Base-by-base conservation (phyloP, 345 rosid species). In the Citrus reticulata region DNA sequence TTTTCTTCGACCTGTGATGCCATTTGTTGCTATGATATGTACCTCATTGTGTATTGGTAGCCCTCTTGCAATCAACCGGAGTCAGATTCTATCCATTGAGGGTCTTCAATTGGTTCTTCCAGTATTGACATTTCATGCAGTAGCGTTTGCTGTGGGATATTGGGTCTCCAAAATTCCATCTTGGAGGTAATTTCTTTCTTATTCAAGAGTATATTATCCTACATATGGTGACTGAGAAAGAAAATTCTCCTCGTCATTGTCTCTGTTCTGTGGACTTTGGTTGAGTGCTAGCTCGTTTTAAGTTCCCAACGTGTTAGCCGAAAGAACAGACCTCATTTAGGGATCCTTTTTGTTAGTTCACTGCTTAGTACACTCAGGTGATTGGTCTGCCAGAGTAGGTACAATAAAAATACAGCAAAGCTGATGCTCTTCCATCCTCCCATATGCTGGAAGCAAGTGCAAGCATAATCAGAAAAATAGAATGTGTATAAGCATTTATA, bases 31-130 rank as follows among this genome's bases (percentile, higher is more conserved):
- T 55, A 95, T 95, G 99, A 81, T 92, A 59, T 95, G 99, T 72
- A 93, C 98, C 58, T 83, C 99, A 7, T 4, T 93, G 83, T 92
- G 99, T 79, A 93, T 95, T 49, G 98, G 99, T 54, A 93, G 99
- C 87, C 99, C 98, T 8, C 94, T 95, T 73, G 97, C 99, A 2
- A 86, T 93, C 74, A 95, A 93, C 58, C 89, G 81, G 74, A 82
- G 90, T 85, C 96, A 89, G 80, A 95, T 95, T 81, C 87, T 90
- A 37, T 95, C 97, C 25, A 66, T 75, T 60, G 88, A 91, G 72
- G 97, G 98, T 77, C 87, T 92, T 32, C 86, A 84, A 69, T 81
- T 93, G 88, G 79, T 92, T 85, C 78, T 93, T 85, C 99, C 98
- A 7, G 89, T 95, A 19, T 71, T 92, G 81, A 84, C 94, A 73